A percentile compares a stretch with the other conserved stretches of the same genome.
phyloP scores from a whole-genome alignment of 306 rosid genomes.

The Ormosia semicastrata region DNA sequence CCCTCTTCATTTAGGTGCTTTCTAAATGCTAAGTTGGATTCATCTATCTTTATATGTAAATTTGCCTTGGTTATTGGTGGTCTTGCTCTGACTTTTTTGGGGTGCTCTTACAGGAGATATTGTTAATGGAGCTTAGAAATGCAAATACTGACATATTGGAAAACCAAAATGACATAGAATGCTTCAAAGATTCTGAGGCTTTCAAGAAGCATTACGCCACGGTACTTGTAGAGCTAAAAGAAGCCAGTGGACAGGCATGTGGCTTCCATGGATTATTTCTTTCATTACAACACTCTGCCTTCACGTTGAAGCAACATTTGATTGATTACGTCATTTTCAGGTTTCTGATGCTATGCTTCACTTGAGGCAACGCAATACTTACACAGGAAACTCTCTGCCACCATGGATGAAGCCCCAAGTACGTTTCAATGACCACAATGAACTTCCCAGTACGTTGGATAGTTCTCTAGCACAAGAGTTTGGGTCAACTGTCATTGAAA shows the following conservation, averaged over 20 bases:
- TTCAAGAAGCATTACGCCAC: slow-evolving; percentile 78
- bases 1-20: background rate
- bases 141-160: slow-evolving; percentile 54
- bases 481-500: slow-evolving; percentile 60
- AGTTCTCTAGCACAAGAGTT: slow-evolving; percentile 55
- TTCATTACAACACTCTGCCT: background rate
- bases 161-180: slow-evolving; percentile 57
- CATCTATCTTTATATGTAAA: background rate
- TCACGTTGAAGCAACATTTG: slow-evolving; percentile 28
- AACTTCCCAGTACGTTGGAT: slow-evolving; percentile 50
- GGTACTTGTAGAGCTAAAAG: slow-evolving; percentile 95
- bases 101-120: slow-evolving; percentile 48
- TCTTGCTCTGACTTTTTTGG: background rate
- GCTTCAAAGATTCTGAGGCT: slow-evolving; percentile 56
- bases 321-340: slow-evolving; percentile 49
- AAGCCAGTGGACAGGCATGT: slow-evolving; percentile 98
- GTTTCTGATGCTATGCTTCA: slow-evolving; percentile 68
- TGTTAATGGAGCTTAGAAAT: slow-evolving; percentile 60
- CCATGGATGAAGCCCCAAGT: slow-evolving; percentile 54
- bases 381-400: slow-evolving; percentile 48
- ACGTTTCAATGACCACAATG: slow-evolving; percentile 40
- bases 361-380: slow-evolving; percentile 78
- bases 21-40: background rate
- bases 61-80: background rate
- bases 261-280: slow-evolving; percentile 68